Evolutionary conservation across 2,329 filamentous ascomycete species (phyloP).

Genomic region (Phyllosticta citribraziliensis): DNA sequence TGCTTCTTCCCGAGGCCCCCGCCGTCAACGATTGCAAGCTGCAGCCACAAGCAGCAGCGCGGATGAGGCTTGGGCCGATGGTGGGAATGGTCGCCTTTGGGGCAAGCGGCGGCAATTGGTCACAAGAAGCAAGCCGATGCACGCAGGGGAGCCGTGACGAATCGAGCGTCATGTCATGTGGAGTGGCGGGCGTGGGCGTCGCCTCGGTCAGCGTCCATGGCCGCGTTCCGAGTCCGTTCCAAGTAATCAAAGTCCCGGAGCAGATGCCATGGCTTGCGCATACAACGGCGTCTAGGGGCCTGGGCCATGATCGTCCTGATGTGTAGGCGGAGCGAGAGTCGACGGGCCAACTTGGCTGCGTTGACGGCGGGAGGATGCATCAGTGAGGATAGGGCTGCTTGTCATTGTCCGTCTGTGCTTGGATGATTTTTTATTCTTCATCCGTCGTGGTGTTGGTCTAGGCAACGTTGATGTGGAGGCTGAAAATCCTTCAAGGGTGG

Average conservation of each 20-base stretch:
- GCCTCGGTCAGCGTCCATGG: neutral
- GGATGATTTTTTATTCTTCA: neutral
- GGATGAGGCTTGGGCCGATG: conserved; percentile 5
- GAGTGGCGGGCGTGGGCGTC: too few relatives aligned
- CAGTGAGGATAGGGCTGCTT: conserved; percentile 5
- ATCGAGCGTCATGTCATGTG: neutral
- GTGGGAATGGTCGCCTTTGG: neutral
- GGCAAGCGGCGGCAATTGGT: neutral
- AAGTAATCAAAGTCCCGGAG: neutral
- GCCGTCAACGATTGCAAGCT: conserved; percentile 1
- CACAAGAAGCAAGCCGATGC: neutral
- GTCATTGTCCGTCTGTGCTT: neutral
- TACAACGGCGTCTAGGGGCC: conserved; percentile 7
- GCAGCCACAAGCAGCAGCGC: conserved; percentile 3
- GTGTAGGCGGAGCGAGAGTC: neutral
- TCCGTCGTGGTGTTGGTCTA: too few relatives aligned
- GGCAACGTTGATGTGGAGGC: conserved; percentile 3
- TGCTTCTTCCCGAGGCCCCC: conserved; percentile 1
- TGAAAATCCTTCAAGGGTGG: neutral
- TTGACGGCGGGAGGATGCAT: conserved; percentile 1
- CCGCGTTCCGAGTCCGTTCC: neutral
- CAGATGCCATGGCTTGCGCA: neutral
- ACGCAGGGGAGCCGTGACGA: neutral
- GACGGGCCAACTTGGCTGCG: neutral
- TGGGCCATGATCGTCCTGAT: neutral